A percentile compares a stretch with the other conserved stretches of the same genome.
These are phyloP conservation scores for Mycena capillaripes DNA, from an alignment of 768 basidiomycete species.

Conservation along the genomic window DNA sequence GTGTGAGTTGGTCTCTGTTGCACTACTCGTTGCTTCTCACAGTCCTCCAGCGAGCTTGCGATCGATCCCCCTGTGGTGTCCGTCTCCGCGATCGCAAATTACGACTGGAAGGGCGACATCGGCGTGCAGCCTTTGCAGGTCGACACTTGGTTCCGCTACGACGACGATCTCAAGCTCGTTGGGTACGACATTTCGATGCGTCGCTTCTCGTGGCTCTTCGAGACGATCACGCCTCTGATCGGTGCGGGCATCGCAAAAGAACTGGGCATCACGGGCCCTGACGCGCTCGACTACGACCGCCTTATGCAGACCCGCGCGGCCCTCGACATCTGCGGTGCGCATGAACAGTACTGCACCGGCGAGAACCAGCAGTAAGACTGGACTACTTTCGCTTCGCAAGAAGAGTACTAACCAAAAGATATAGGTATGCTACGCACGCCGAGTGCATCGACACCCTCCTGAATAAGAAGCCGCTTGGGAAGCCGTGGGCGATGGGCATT, in stretches of 20 bases:
- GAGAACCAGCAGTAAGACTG: constrained; percentile 7
- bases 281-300: neutral
- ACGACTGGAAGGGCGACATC: constrained; percentile 18
- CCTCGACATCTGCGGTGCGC: neutral
- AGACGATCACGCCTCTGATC: neutral
- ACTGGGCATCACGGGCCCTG: neutral
- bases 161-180: constrained; percentile 13
- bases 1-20: neutral
- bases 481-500: constrained; percentile 13
- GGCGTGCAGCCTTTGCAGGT: constrained; percentile 3
- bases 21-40: neutral
- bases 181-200: constrained; percentile 13
- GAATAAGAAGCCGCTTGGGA: constrained; percentile 6
- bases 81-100: constrained; percentile 4
- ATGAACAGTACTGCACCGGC: constrained; percentile 6
- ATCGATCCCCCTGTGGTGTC: constrained; percentile 5
- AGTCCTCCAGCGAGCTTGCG: neutral
- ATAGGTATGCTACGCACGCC: neutral
- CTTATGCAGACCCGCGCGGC: constrained; percentile 3
- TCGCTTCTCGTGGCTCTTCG: constrained; percentile 8
- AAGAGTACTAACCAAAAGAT: too few relatives aligned
- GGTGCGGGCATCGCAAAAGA: constrained; percentile 2
- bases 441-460: constrained; percentile 3
- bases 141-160: constrained; percentile 18
- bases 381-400: too few relatives aligned